phyloP scores from a whole-genome alignment of 148 eudicot genomes.

The Polygonum aviculare region DNA sequence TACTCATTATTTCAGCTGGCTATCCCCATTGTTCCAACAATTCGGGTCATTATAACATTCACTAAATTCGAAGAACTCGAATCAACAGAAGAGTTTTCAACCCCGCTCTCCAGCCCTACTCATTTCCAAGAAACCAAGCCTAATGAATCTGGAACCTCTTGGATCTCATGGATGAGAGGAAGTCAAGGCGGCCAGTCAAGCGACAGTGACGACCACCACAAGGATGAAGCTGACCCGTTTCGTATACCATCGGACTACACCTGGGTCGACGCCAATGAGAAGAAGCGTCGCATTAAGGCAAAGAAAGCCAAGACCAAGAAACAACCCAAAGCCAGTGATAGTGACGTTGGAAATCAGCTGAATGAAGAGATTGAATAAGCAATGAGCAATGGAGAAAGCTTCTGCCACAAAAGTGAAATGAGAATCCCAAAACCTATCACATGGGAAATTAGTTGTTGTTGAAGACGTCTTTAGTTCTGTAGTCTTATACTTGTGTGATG shows the following conservation, averaged over 20 bases:
- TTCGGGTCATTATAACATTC: slow-evolving; percentile 75
- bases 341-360: slow-evolving; percentile 15
- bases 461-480: not conserved
- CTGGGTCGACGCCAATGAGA: slow-evolving; percentile 70
- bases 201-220: slow-evolving; percentile 34
- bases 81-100: slow-evolving; percentile 68
- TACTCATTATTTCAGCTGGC: slow-evolving; percentile 52
- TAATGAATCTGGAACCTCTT: slow-evolving; percentile 28
- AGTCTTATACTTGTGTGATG: not conserved
- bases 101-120: slow-evolving; percentile 83
- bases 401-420: not conserved
- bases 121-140: slow-evolving; percentile 18
- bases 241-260: slow-evolving; percentile 62
- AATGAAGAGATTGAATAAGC: slow-evolving; percentile 24
- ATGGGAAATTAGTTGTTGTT: not conserved
- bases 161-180: slow-evolving; percentile 70
- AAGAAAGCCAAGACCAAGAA: slow-evolving; percentile 35
- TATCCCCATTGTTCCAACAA: slow-evolving; percentile 82
- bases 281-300: slow-evolving; percentile 62
- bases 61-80: slow-evolving; percentile 82
- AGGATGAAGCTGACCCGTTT: slow-evolving; percentile 52
- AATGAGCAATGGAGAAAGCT: not conserved
- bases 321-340: not conserved
- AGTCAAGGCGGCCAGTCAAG: slow-evolving; percentile 32
- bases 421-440: not conserved